Base-by-base conservation (phyloP, 106 monocot genomes). In the Dendrobium officinale region DNA sequence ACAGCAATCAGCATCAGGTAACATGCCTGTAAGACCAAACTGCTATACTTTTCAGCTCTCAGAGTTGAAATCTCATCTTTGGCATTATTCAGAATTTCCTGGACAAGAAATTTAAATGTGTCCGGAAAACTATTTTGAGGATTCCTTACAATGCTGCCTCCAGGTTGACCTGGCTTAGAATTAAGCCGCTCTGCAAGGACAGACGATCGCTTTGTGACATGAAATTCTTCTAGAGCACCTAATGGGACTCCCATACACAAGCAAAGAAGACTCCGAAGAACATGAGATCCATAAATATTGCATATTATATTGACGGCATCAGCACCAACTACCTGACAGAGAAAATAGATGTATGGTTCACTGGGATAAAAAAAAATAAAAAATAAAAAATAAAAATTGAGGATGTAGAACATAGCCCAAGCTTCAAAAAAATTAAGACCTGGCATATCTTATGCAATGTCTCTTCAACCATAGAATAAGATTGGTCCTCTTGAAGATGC, bases 241-340 rank as follows among this genome's bases (percentile, higher is more conserved):
- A 83, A 85, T 47, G 91, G 83, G 70, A 95, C 80, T 67, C 99
- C 99, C 80, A 93, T 99, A 78, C 92, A 93, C 70, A 95, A 82
- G 81, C 95, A 95, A 76, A 99, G 88, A 83, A 99, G 95, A 70
- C 88, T 95, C 16, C 98, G 86, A 48, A 99, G 81, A 22, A 95
- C 95, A 82, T 95, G 98, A 64, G 98, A 99, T 18, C 98, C 98
- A 84, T 99, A 95, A 9, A 67, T 67, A 85, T 87, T 86, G 43
- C 58, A 85, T 93, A 99, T 90, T 54, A 95, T 48, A 77, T 58
- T 86, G 44, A 82, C 81, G 79, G 88, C 15, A 82, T 99, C 92
- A 68, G 48, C 79, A 75, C 81, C 91, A 79, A 92, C 74, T 67
- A 88, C 86, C 97, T 97, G 86, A 77, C 55, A 80, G 42, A 73